phyloP scores from a whole-genome alignment of 2,329 filamentous ascomycete species.

The Penicillium sp. region DNA sequence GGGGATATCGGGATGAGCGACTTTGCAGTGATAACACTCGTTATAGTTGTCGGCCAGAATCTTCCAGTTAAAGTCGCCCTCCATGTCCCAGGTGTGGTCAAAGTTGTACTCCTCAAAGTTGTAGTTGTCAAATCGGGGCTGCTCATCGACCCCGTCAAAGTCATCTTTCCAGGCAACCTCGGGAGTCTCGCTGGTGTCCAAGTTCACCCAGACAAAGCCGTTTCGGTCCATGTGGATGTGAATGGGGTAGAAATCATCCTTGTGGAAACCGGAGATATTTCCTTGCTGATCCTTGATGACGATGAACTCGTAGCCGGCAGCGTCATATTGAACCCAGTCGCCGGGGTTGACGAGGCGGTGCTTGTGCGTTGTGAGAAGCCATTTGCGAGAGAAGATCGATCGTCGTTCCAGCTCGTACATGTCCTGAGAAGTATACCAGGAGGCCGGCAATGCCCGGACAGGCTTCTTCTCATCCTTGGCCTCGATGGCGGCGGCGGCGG shows the following conservation, averaged over 20 bases:
- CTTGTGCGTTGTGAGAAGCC: slow-evolving; percentile 21
- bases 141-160: slow-evolving; percentile 48
- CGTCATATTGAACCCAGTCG: slow-evolving; percentile 53
- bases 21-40: slow-evolving; percentile 36
- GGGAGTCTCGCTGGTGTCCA: slow-evolving; percentile 46
- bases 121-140: slow-evolving; percentile 47
- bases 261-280: slow-evolving; percentile 47
- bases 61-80: slow-evolving; percentile 59
- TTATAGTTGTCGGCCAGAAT: slow-evolving; percentile 62
- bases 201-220: slow-evolving; percentile 58
- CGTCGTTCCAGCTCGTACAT: slow-evolving; percentile 48
- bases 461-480: slow-evolving; percentile 28
- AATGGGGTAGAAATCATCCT: slow-evolving; percentile 52
- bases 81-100: slow-evolving; percentile 57
- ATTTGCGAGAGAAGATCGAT: slow-evolving; percentile 23
- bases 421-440: slow-evolving; percentile 53
- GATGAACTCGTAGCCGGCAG: slow-evolving; percentile 54
- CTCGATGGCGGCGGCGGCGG: slow-evolving; percentile 8
- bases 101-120: slow-evolving; percentile 55
- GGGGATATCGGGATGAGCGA: slow-evolving; percentile 25
- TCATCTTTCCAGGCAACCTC: slow-evolving; percentile 53
- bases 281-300: slow-evolving; percentile 49
- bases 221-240: slow-evolving; percentile 52
- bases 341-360: slow-evolving; percentile 49
- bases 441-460: slow-evolving; percentile 45